Percentiles rank a stretch among this genome's conserved stretches.
Conservation (phyloP, 192 early-diverging fungal genomes). For the Neocallimastix lanati region DNA sequence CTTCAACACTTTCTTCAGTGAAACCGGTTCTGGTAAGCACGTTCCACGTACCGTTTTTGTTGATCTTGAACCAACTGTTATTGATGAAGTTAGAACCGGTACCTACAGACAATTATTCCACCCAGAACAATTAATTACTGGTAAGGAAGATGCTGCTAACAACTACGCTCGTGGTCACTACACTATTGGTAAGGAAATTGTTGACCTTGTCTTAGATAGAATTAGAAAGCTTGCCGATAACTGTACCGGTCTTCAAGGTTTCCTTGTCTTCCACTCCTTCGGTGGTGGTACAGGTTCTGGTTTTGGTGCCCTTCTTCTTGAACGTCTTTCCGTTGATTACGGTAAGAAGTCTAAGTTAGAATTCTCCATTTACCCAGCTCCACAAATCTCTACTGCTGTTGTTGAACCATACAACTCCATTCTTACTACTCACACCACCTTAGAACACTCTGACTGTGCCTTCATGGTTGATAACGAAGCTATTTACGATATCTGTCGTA, state of each 20-base stretch:
- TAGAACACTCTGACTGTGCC: constrained; percentile 96
- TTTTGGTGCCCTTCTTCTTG: constrained; percentile 91
- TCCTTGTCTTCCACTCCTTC: constrained; percentile 99
- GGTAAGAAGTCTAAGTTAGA: constrained; percentile 99
- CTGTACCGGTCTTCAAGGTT: constrained; percentile 96
- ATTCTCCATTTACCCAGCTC: constrained; percentile 98
- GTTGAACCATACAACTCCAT: constrained; percentile 95
- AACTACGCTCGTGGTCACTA: constrained; percentile 99
- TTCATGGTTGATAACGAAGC: constrained; percentile 99
- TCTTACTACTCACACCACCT: constrained; percentile 95
- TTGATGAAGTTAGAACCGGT: constrained; percentile 96
- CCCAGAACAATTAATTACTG: constrained; percentile 96
- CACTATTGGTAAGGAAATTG: constrained; percentile 98
- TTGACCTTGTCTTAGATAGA: constrained; percentile 88
- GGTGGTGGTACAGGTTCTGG: constrained; percentile 99
- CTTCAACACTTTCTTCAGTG: constrained; percentile 99
- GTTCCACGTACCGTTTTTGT: constrained; percentile 98
- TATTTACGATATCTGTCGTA: constrained; percentile 92
- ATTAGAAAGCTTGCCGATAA: constrained; percentile 95
- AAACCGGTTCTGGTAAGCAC: constrained; percentile 97
- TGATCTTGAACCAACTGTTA: constrained; percentile 86
- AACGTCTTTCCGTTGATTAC: constrained; percentile 98
- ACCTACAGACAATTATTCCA: constrained; percentile 88
- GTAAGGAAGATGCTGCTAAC: constrained; percentile 99
- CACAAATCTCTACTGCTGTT: constrained; percentile 88